Evolutionary conservation across 192 early-diverging fungal species (phyloP), one percentile per base, ranked within the genome.

Genomic region (Haplosporangium gracile): DNA sequence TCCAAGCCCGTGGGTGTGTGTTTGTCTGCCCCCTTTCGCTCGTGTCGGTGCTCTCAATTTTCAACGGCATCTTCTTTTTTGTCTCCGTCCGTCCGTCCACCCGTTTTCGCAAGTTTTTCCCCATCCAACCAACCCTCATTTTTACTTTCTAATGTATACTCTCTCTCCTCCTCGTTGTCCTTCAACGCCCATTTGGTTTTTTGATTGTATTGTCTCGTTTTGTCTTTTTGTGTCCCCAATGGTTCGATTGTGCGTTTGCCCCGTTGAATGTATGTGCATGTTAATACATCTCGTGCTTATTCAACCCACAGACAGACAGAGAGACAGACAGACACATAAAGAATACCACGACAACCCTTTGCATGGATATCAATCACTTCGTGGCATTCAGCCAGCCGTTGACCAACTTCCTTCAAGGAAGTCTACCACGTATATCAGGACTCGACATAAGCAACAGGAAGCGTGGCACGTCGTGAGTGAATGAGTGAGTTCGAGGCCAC

Each of bases 261-360:
- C 55, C n/a, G 22, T 26, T 57, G 55, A 57, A 26, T 57, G 0
- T 57, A 57, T 57, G 24, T 57, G 55, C 55, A 26, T 11, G 22
- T 26, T 57, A 57, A 57, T 57, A 57, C 55, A 57, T 57, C 55
- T 57, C 55, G n/a, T 57, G 55, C 55, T 57, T 57, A 57, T 57
- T 57, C 55, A 57, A 57, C 24, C 51, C 51, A 55, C 51, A 5
- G 18, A 55, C 51, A 24, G 16, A 55, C 51, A 55, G 43, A 45
- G 43, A 51, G 49, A 8, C 55, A 26, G 24, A 57, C 24, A n/a
- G 55, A 26, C 55, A 57, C 55, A 57, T 57, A n/a, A 57, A 57
- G 55, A 57, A 26, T 26, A 57, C 49, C 16, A 51, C 49, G 49
- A 51, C 49, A 49, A 7, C 49, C 20, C 20, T 51, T 4, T 20